phyloP scores from a whole-genome alignment of 163 green algal genomes.

The Picocystis sp. region DNA sequence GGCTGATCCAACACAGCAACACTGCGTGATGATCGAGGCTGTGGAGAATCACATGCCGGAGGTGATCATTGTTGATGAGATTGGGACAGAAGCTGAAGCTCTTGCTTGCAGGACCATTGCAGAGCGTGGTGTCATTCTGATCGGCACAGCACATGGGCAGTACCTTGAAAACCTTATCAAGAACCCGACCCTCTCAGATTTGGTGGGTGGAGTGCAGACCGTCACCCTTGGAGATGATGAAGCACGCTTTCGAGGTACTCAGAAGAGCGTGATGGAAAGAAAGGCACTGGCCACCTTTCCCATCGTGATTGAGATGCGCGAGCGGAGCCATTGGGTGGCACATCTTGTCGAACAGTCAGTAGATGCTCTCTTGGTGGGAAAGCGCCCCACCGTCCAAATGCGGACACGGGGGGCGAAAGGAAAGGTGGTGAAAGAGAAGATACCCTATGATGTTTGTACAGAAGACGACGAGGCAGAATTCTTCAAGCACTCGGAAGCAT shows the following conservation, averaged over 20 bases:
- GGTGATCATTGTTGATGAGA: conserved; percentile 85
- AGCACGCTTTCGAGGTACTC: conserved; percentile 50
- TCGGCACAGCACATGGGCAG: conserved; percentile 66
- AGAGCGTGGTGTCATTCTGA: conserved; percentile 71
- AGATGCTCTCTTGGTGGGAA: conserved; percentile 56
- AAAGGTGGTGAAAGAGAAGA: conserved; percentile 6
- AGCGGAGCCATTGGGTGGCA: conserved; percentile 57
- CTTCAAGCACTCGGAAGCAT: too few species aligned
- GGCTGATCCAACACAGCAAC: conserved; percentile 64
- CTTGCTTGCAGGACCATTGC: conserved; percentile 77
- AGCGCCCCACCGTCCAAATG: conserved; percentile 20
- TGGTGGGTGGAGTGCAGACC: conserved; percentile 47
- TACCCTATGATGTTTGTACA: conserved; percentile 3
- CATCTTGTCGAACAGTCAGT: conserved; percentile 72
- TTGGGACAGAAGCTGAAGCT: conserved; percentile 79
- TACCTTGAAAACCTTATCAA: conserved; percentile 87
- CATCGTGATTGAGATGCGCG: conserved; percentile 72
- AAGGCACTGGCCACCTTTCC: conserved; percentile 72
- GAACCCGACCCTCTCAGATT: conserved; percentile 74
- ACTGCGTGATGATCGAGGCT: conserved; percentile 92
- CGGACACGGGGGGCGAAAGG: conserved; percentile 4
- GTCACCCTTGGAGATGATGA: conserved; percentile 85
- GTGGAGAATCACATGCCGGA: conserved; percentile 94
- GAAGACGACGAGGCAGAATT: neutral
- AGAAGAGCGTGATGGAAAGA: conserved; percentile 71